Evolutionary conservation across 2,329 filamentous ascomycete species (phyloP), one percentile per base, ranked within the genome.

Genomic region (Claviceps paspali): DNA sequence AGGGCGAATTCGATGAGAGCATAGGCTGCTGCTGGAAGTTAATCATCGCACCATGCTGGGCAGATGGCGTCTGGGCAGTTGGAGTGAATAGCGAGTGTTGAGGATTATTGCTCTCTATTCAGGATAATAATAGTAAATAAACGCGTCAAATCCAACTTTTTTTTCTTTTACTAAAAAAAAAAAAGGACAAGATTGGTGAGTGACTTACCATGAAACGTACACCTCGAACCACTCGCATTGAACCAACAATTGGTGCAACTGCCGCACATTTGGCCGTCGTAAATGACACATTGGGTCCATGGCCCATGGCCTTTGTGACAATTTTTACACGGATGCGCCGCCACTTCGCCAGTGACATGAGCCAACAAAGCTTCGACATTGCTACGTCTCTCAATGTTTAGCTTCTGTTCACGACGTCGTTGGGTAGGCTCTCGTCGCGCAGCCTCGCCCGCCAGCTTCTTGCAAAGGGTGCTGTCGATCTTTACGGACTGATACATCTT

Each of bases 231-330:
- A 35, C 69, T 73, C 6, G 71, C 71, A 39, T 76, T 76, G 52
- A 70, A 76, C 71, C 72, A 76, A 50, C 72, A 76, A 48, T 76
- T 76, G 40, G 70, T 65, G 43, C 72, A 76, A 47, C 68, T 73
- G 8, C 72, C 71, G 41, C 68, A 74, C 67, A 76, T 70, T 48
- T 73, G 67, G 2, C 71, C 70, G 33, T 67, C 65, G 17, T 71
- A 66, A n/a, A 73, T 57, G n/a, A 76, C 61, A 43, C 72, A 76
- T 12, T 61, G 60, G 1, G 60, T 68, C 70, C 70, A 76, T 0
- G 72, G 71, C 0, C 72, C 72, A 41, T 74, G 68, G 4, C 69
- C 69, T 49, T 73, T 75, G 51, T 66, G 62, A 49, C 72, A 76
- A 51, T 72, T 74, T 52, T 72, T 71, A 52, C 72, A 76, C 0